Evolutionary conservation across 1,284 basidiomycete genomes (phyloP).

Genomic region (Apiotrichum brassicae): DNA sequence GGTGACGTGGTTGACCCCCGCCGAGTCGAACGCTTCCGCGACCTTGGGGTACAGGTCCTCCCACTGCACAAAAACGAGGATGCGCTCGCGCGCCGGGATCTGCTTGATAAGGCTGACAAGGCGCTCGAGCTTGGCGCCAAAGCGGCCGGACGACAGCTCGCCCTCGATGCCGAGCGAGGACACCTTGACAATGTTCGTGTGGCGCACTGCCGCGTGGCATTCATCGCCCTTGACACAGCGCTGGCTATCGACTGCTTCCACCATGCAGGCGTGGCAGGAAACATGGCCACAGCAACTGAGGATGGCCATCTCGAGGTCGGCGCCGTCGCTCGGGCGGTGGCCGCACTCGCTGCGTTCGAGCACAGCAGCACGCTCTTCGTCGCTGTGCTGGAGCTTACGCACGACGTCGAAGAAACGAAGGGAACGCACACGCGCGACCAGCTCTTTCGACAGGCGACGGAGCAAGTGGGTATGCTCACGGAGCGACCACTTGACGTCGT

Average conservation of each 20-base stretch:
- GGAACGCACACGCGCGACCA: constrained; percentile 79
- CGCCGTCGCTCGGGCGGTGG: constrained; percentile 48
- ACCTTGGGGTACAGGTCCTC: constrained; percentile 86
- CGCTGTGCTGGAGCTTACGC: constrained; percentile 74
- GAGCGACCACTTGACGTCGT: constrained; percentile 67
- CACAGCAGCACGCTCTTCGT: constrained; percentile 48
- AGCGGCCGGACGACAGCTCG: constrained; percentile 66
- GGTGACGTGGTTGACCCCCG: constrained; percentile 70
- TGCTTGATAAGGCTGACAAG: constrained; percentile 76
- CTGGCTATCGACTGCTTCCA: constrained; percentile 63
- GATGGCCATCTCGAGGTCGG: constrained; percentile 66
- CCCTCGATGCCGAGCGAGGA: constrained; percentile 78
- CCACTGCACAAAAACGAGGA: constrained; percentile 91
- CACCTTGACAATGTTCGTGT: constrained; percentile 74
- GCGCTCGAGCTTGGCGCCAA: constrained; percentile 79
- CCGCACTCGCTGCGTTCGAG: constrained; percentile 28
- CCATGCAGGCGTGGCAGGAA: constrained; percentile 70
- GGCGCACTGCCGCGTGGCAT: constrained; percentile 65
- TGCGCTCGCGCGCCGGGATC: constrained; percentile 68
- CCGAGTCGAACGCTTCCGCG: constrained; percentile 65
- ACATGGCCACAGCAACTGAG: constrained; percentile 85
- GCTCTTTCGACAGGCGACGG: constrained; percentile 73
- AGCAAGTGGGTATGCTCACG: constrained; percentile 81
- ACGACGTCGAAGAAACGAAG: constrained; percentile 85
- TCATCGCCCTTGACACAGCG: constrained; percentile 68